A percentile compares a stretch with the other conserved stretches of the same genome.
These are phyloP conservation scores for Paratinospora sagittata DNA, from an alignment of 164 flowering plant species.

Conservation along the genomic window DNA sequence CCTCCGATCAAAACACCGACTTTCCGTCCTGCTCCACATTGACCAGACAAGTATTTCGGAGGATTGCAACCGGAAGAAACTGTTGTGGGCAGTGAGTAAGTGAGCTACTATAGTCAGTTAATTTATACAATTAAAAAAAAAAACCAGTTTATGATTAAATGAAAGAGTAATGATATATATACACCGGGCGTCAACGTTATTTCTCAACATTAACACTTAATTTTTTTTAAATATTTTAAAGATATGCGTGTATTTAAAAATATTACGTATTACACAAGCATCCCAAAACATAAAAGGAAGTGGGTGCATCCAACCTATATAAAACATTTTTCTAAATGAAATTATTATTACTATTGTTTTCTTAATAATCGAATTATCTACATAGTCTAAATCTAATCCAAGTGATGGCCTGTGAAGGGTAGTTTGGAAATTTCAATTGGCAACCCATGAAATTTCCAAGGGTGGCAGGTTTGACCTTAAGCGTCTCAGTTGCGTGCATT, in stretches of 20 bases:
- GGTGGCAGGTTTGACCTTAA: neutral
- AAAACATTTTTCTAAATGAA: no score
- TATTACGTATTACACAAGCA: no score
- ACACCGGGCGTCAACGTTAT: no score
- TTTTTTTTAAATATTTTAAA: no score
- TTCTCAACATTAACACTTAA: no score
- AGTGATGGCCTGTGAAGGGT: neutral
- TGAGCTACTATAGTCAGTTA: neutral
- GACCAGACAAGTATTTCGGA: slow-evolving; percentile 37
- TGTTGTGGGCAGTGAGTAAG: slow-evolving; percentile 18
- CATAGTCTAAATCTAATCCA: no score
- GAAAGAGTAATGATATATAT: no score
- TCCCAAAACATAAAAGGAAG: no score
- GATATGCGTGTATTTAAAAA: no score
- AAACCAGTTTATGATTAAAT: neutral
- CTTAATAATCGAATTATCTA: no score
- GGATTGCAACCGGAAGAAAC: slow-evolving; percentile 37
- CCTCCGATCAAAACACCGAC: slow-evolving; percentile 58
- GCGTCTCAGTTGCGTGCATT: neutral
- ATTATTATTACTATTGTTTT: no score
- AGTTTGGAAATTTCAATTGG: neutral
- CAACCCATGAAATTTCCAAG: neutral
- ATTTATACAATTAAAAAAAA: neutral
- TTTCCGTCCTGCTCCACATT: slow-evolving; percentile 52
- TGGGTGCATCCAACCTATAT: no score